These are phyloP conservation scores for Xylariaceae sp. DNA, from an alignment of 2,329 filamentous ascomycete genomes.

Conservation along the genomic window DNA sequence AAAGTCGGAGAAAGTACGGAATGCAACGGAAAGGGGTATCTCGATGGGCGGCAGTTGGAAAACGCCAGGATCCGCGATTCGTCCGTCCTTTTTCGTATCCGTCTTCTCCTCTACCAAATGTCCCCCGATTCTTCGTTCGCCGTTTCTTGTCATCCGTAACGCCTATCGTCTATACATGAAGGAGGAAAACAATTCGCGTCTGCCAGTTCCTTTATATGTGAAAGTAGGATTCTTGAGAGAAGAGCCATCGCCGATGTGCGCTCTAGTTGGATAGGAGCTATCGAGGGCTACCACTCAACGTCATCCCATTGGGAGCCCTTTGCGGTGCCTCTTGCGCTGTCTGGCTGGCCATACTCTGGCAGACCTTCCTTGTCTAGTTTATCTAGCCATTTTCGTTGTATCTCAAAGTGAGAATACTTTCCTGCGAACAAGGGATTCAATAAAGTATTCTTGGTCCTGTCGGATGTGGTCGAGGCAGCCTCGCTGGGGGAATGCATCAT, in stretches of 20 bases:
- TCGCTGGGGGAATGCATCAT: slow-evolving; percentile 59
- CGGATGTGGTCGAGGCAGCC: slow-evolving; percentile 37
- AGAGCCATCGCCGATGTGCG: not conserved
- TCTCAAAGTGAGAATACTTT: slow-evolving; percentile 57
- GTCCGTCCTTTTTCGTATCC: slow-evolving; percentile 13
- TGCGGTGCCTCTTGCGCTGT: too few species aligned
- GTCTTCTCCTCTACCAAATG: slow-evolving; percentile 13
- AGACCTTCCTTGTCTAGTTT: slow-evolving; percentile 54
- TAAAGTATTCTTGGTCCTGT: slow-evolving; percentile 58
- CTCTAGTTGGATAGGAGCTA: not conserved
- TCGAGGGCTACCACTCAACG: not conserved
- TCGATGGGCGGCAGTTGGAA: slow-evolving; percentile 14
- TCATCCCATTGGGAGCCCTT: not conserved
- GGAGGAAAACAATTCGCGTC: not conserved
- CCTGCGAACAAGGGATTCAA: slow-evolving; percentile 76
- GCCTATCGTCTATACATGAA: slow-evolving; percentile 4
- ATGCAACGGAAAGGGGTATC: slow-evolving; percentile 35
- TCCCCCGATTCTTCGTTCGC: slow-evolving; percentile 18
- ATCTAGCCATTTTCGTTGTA: slow-evolving; percentile 56
- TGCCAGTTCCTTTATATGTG: not conserved
- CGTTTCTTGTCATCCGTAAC: slow-evolving; percentile 15
- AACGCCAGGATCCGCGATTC: slow-evolving; percentile 22
- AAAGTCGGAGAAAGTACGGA: slow-evolving; percentile 11
- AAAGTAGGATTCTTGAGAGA: not conserved
- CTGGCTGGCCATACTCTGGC: too few species aligned